Evolutionary conservation across 495 filamentous ascomycete species (phyloP).

Genomic region (Neurospora tetrasperma): DNA sequence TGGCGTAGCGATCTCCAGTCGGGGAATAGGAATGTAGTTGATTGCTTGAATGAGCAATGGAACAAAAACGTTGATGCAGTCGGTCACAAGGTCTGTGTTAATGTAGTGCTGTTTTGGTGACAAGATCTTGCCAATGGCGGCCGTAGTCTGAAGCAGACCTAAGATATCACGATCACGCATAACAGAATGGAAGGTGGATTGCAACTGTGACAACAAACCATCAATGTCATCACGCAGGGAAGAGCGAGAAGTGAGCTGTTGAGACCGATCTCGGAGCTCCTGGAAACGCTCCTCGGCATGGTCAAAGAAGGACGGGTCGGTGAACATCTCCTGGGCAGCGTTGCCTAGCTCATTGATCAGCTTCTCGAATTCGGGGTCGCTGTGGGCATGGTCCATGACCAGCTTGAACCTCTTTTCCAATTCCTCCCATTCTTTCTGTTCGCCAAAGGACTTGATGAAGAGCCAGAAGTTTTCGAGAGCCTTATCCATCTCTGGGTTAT

Average conservation of each 20-base stretch:
- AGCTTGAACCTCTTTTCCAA: slow-evolving; percentile 55
- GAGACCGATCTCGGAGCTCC: slow-evolving; percentile 58
- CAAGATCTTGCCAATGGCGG: slow-evolving; percentile 54
- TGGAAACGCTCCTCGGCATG: slow-evolving; percentile 58
- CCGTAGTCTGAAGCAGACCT: slow-evolving; percentile 53
- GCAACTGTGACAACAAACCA: slow-evolving; percentile 56
- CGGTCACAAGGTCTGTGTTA: slow-evolving; percentile 62
- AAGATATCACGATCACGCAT: slow-evolving; percentile 58
- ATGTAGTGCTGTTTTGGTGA: slow-evolving; percentile 44
- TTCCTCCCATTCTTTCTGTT: slow-evolving; percentile 60
- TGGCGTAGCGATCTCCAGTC: slow-evolving; percentile 74
- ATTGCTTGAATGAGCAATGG: slow-evolving; percentile 65
- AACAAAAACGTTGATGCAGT: slow-evolving; percentile 66
- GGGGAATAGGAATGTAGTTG: slow-evolving; percentile 80
- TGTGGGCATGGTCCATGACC: slow-evolving; percentile 62
- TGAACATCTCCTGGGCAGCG: slow-evolving; percentile 72
- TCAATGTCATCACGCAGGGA: slow-evolving; percentile 64
- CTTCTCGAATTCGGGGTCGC: slow-evolving; percentile 75
- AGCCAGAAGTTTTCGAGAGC: slow-evolving; percentile 70
- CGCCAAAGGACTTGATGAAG: slow-evolving; percentile 69
- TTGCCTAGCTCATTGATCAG: slow-evolving; percentile 61
- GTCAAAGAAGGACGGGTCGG: slow-evolving; percentile 73
- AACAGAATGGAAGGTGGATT: slow-evolving; percentile 56
- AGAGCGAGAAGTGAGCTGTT: slow-evolving; percentile 51
- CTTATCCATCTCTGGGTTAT: slow-evolving; percentile 63